Evolutionary conservation across 768 basidiomycete species (phyloP).

Genomic region (Russula sp.): DNA sequence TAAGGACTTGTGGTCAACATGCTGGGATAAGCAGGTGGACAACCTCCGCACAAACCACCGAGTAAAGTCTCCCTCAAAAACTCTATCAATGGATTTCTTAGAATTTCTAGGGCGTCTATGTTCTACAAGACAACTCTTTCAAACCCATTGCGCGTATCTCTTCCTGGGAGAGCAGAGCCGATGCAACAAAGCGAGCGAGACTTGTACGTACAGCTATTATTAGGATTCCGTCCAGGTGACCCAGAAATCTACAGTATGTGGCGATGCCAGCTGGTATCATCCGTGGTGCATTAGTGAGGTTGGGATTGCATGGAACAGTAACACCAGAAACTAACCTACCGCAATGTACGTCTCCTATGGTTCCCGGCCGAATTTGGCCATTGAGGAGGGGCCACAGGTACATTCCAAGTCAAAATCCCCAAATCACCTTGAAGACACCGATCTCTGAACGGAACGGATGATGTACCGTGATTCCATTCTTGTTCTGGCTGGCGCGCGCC

Average conservation of each 20-base stretch:
- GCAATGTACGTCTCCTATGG: constrained; percentile 54
- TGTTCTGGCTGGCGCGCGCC: background rate
- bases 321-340: constrained; percentile 76
- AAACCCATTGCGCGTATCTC: constrained; percentile 78
- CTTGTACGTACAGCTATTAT: constrained; percentile 40
- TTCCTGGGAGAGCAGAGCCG: constrained; percentile 68
- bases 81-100: background rate
- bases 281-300: constrained; percentile 67
- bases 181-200: constrained; percentile 63
- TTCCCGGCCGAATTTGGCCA: background rate
- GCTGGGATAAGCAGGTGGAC: constrained; percentile 94
- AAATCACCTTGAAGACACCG: constrained; percentile 41
- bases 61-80: constrained; percentile 37
- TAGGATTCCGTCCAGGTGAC: background rate
- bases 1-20: constrained; percentile 89
- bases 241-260: constrained; percentile 49
- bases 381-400: constrained; percentile 40
- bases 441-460: background rate
- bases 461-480: background rate
- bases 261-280: constrained; percentile 80
- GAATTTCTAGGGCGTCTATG: constrained; percentile 70
- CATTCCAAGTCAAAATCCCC: constrained; percentile 75
- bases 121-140: constrained; percentile 87
- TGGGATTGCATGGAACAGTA: constrained; percentile 73
- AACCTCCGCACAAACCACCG: constrained; percentile 93